Conservation (phyloP, 257 asterid species). For the Salvia rosmarinus region DNA sequence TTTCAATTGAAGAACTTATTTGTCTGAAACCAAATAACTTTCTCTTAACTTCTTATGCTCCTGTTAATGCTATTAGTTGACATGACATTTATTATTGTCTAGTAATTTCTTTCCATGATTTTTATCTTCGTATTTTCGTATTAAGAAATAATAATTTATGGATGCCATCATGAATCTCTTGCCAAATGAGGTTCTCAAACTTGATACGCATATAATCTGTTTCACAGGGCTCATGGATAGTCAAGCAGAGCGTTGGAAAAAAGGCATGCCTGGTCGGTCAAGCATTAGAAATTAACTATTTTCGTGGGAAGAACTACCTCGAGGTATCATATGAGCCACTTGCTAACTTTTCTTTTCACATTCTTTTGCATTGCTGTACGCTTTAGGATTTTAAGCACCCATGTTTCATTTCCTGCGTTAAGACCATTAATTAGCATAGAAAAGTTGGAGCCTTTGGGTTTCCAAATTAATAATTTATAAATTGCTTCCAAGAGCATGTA, state of each 20-base stretch:
- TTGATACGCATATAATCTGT: constrained; percentile 25
- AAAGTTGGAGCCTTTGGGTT: neutral
- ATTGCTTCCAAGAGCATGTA: no score
- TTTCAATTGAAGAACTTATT: no score
- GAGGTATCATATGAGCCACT: constrained; percentile 57
- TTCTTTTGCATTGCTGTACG: constrained; percentile 16
- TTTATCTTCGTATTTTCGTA: neutral
- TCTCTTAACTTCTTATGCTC: no score
- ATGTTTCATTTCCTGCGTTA: constrained; percentile 7
- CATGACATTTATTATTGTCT: neutral
- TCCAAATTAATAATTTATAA: neutral
- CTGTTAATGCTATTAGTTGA: no score
- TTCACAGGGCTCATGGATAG: constrained; percentile 94
- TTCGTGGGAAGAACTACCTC: constrained; percentile 75
- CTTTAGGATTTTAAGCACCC: neutral
- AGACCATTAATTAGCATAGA: neutral
- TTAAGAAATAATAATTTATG: neutral
- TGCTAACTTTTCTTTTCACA: constrained; percentile 9
- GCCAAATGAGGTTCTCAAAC: constrained; percentile 26
- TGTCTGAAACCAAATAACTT: no score
- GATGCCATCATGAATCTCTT: constrained; percentile 13
- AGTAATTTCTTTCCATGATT: neutral
- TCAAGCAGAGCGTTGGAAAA: constrained; percentile 94
- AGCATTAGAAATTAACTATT: constrained; percentile 77
- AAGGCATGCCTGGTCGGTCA: constrained; percentile 92